Evolutionary conservation across 208 protist species (phyloP).

Genomic region (Novymonas esmeraldas): DNA sequence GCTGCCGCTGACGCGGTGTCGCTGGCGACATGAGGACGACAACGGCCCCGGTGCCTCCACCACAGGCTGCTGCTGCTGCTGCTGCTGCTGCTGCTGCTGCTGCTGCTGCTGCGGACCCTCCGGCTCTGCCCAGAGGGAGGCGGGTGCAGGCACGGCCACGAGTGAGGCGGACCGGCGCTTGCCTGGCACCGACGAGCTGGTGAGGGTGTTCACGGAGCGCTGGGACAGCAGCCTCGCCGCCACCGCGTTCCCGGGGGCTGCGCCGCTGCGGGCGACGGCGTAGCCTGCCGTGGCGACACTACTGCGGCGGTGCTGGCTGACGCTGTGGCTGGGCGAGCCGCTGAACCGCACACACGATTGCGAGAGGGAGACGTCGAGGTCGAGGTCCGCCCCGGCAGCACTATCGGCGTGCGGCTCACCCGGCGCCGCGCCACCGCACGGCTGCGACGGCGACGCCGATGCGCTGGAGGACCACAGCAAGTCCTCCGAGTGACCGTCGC

Average conservation of each 20-base stretch:
- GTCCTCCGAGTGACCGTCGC: slow-evolving; percentile 1
- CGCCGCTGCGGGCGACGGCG: no score
- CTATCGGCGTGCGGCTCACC: no score
- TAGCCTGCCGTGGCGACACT: background rate
- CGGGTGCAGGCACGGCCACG: slow-evolving; percentile 12
- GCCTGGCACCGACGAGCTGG: background rate
- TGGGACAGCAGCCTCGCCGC: background rate
- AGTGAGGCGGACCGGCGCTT: slow-evolving; percentile 16
- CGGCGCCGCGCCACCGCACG: no score
- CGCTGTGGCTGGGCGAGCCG: background rate
- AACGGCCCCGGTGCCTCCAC: background rate
- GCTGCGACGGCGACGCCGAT: background rate
- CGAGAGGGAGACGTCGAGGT: no score
- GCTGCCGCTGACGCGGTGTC: slow-evolving; percentile 5
- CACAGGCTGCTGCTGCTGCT: background rate
- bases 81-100: slow-evolving; percentile 4
- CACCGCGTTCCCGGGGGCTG: background rate
- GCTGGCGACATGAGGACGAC: background rate
- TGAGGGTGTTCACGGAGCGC: background rate
- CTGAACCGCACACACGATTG: background rate
- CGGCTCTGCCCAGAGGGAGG: background rate
- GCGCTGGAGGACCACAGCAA: slow-evolving; percentile 4
- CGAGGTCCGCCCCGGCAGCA: no score
- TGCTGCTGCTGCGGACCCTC: background rate
- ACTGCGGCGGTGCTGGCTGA: background rate